Conservation (phyloP, 2,329 filamentous ascomycete species). For the Cytospora schulzeri region DNA sequence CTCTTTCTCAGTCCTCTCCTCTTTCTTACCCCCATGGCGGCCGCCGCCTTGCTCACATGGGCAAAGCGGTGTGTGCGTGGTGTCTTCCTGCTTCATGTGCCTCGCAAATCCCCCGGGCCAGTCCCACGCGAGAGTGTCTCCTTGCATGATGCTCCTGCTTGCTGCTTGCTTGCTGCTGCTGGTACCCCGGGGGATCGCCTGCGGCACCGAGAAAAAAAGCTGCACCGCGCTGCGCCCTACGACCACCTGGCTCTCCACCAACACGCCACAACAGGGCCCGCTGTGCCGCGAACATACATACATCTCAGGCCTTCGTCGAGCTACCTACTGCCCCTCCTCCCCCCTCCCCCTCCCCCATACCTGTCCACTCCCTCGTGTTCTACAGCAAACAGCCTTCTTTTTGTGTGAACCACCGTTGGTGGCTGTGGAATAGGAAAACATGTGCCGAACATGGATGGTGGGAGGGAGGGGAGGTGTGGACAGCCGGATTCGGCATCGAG, state of each 20-base stretch:
- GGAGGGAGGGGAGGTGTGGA: too few species aligned
- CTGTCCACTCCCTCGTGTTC: not conserved
- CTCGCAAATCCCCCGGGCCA: not conserved
- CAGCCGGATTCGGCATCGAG: not conserved
- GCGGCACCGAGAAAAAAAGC: not conserved
- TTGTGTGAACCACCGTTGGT: not conserved
- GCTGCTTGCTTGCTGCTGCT: not conserved
- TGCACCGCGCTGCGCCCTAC: constrained; percentile 14
- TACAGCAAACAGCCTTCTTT: not conserved
- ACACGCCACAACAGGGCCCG: not conserved
- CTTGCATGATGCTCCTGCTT: not conserved
- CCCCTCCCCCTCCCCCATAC: not conserved
- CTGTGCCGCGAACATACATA: not conserved
- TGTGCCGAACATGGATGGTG: not conserved
- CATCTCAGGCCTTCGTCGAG: not conserved
- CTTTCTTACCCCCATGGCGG: not conserved
- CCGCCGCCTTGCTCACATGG: not conserved
- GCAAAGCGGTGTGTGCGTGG: not conserved
- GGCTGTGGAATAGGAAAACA: not conserved
- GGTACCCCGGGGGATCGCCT: constrained; percentile 5
- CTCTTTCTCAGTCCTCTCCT: too few species aligned
- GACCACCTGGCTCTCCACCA: constrained; percentile 8
- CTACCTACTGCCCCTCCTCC: not conserved
- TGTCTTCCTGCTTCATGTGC: not conserved
- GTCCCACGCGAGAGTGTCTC: not conserved